Percentiles rank a stretch among this genome's conserved stretches.
Evolutionary conservation across 805 yeast genomes (phyloP).

Genomic region (Nakazawaea ernobii): DNA sequence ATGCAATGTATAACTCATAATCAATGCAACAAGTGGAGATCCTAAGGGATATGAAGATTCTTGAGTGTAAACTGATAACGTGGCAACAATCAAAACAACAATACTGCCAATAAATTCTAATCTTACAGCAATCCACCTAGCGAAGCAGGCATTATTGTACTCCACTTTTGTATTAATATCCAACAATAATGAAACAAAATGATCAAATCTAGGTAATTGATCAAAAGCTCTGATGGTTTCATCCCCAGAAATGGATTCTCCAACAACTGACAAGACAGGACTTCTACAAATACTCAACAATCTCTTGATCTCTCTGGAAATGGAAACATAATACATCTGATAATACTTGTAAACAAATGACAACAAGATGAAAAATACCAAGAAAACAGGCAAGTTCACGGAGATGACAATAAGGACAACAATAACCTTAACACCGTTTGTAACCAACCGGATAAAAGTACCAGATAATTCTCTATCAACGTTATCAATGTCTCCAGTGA

Average conservation of each 20-base stretch:
- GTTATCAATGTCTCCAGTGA: slow-evolving; percentile 74
- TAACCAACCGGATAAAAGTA: slow-evolving; percentile 54
- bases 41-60: slow-evolving; percentile 28
- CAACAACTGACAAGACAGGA: slow-evolving; percentile 66
- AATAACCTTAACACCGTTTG: slow-evolving; percentile 45
- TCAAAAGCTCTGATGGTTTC: slow-evolving; percentile 58
- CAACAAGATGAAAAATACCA: slow-evolving; percentile 58
- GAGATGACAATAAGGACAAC: slow-evolving; percentile 69
- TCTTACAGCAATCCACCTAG: slow-evolving; percentile 87
- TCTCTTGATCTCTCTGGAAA: slow-evolving; percentile 68
- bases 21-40: slow-evolving; percentile 81
- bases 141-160: slow-evolving; percentile 61
- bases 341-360: slow-evolving; percentile 49
- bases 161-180: slow-evolving; percentile 79
- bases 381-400: slow-evolving; percentile 71
- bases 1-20: slow-evolving; percentile 69
- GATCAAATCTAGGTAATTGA: slow-evolving; percentile 48
- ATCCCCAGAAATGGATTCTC: slow-evolving; percentile 60
- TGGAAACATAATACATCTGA: slow-evolving; percentile 59
- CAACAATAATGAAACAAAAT: slow-evolving; percentile 50
- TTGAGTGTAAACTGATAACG: no score
- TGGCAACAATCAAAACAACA: no score
- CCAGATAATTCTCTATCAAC: slow-evolving; percentile 66
- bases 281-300: slow-evolving; percentile 64
- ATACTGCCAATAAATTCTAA: slow-evolving; percentile 72